Conservation (phyloP, 768 basidiomycete genomes). For the Phanerodontia chrysosporium region DNA sequence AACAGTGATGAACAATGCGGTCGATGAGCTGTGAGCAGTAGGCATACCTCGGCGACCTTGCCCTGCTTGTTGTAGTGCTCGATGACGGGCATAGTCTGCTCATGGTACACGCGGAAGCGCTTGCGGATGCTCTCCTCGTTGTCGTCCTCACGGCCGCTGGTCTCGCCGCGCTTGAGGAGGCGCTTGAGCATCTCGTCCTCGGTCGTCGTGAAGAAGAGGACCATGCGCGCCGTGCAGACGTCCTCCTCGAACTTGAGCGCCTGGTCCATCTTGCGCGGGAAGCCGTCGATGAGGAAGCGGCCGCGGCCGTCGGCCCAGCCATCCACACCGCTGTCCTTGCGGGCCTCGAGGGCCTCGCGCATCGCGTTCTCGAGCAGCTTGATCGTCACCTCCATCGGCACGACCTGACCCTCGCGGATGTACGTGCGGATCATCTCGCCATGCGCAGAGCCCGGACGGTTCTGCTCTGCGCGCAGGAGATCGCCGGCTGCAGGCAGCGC, state of each 20-base stretch:
- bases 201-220: constrained; percentile 84
- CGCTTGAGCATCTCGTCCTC: constrained; percentile 86
- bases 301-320: constrained; percentile 72
- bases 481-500: constrained; percentile 71
- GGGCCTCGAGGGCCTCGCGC: constrained; percentile 48
- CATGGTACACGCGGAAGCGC: constrained; percentile 93
- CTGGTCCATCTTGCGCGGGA: constrained; percentile 99
- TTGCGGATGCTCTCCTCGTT: constrained; percentile 93
- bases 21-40: not conserved
- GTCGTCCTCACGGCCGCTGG: constrained; percentile 93
- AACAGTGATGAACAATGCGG: not conserved
- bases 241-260: constrained; percentile 85
- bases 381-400: constrained; percentile 95
- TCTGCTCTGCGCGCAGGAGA: constrained; percentile 91
- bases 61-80: constrained; percentile 61
- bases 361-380: constrained; percentile 95
- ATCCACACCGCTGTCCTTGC: constrained; percentile 29
- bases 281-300: constrained; percentile 94
- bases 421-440: constrained; percentile 82
- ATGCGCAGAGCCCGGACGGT: constrained; percentile 76
- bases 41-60: constrained; percentile 77
- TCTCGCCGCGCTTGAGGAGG: constrained; percentile 86
- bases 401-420: constrained; percentile 90
- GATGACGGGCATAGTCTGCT: constrained; percentile 91
- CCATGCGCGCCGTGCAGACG: constrained; percentile 76